Conservation (phyloP, 2,329 filamentous ascomycete species). For the Botrytis fabae region DNA sequence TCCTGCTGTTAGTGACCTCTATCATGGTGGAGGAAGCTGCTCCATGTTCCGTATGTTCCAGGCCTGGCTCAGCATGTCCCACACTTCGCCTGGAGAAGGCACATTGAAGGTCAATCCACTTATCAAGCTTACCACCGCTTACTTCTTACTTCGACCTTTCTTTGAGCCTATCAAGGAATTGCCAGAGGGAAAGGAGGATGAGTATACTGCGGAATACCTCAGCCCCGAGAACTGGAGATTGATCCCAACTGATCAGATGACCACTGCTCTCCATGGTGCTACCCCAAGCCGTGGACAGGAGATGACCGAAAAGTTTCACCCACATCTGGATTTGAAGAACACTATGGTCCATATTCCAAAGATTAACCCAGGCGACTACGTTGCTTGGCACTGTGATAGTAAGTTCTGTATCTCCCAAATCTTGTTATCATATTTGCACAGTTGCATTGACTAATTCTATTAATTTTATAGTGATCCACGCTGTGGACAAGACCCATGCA, state of each 20-base stretch:
- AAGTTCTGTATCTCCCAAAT: background rate
- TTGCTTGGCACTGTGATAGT: slow-evolving; percentile 58
- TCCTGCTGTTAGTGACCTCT: slow-evolving; percentile 68
- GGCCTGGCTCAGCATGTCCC: slow-evolving; percentile 81
- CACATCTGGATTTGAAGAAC: slow-evolving; percentile 59
- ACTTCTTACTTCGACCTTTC: slow-evolving; percentile 81
- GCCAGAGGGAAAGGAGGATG: slow-evolving; percentile 47
- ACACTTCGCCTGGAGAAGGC: slow-evolving; percentile 71
- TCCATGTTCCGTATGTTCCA: slow-evolving; percentile 87
- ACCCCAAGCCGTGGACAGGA: slow-evolving; percentile 64
- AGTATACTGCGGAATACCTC: slow-evolving; percentile 28
- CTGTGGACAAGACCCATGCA: slow-evolving; percentile 76
- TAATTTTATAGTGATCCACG: slow-evolving; percentile 51
- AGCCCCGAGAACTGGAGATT: slow-evolving; percentile 58
- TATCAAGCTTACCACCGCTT: slow-evolving; percentile 72
- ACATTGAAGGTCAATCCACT: slow-evolving; percentile 82
- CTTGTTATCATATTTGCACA: background rate
- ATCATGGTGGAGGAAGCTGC: slow-evolving; percentile 79
- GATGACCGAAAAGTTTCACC: slow-evolving; percentile 59
- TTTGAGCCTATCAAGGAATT: slow-evolving; percentile 52
- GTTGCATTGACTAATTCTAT: background rate
- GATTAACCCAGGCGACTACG: slow-evolving; percentile 67
- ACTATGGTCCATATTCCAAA: slow-evolving; percentile 66
- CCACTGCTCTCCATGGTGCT: slow-evolving; percentile 66
- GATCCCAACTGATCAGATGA: slow-evolving; percentile 40